These are phyloP conservation scores for Paxillus rubicundulus DNA, from an alignment of 768 basidiomycete genomes.

Conservation along the genomic window DNA sequence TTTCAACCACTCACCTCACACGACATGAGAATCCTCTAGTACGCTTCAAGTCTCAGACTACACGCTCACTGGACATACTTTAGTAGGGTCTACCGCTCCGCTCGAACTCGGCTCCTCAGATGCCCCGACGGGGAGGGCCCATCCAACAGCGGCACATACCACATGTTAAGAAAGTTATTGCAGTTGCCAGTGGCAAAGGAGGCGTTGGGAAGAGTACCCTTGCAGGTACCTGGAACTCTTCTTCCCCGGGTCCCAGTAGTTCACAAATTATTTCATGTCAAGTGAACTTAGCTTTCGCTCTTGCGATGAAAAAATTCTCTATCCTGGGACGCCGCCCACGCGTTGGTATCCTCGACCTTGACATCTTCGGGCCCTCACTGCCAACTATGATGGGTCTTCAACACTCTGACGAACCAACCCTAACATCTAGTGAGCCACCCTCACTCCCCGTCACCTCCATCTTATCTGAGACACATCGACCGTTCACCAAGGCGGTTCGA, in stretches of 20 bases:
- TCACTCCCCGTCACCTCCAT: neutral
- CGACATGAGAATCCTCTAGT: slow-evolving; percentile 60
- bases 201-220: slow-evolving; percentile 96
- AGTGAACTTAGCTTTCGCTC: slow-evolving; percentile 83
- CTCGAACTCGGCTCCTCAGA: slow-evolving; percentile 47
- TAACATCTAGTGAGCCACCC: slow-evolving; percentile 60
- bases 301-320: slow-evolving; percentile 45
- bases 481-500: slow-evolving; percentile 56
- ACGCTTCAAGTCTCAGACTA: slow-evolving; percentile 10
- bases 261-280: slow-evolving; percentile 7
- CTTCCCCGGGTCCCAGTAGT: neutral
- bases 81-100: slow-evolving; percentile 34
- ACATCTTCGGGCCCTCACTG: slow-evolving; percentile 93
- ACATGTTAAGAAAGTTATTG: slow-evolving; percentile 77
- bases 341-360: slow-evolving; percentile 89
- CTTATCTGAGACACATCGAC: neutral
- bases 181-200: slow-evolving; percentile 91
- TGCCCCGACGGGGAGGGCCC: slow-evolving; percentile 56
- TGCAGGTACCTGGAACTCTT: slow-evolving; percentile 54
- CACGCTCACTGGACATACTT: slow-evolving; percentile 12
- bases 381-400: slow-evolving; percentile 92
- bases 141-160: slow-evolving; percentile 57
- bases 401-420: slow-evolving; percentile 68
- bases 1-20: slow-evolving; percentile 13
- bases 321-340: slow-evolving; percentile 44